Base-by-base conservation (phyloP, 441 rosid species). In the Aleurites moluccanus region DNA sequence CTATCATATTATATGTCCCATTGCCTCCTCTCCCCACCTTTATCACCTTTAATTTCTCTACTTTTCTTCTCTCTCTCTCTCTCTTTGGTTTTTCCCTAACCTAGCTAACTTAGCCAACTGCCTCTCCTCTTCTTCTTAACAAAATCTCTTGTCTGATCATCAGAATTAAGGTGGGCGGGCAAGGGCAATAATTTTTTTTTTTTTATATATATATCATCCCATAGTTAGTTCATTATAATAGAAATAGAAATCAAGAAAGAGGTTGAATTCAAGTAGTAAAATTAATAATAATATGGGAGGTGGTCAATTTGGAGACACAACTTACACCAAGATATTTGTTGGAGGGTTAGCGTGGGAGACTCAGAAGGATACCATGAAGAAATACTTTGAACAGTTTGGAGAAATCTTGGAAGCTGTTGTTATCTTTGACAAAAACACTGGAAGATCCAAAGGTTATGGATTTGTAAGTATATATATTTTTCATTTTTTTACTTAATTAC, bases 281-380 rank as follows among this genome's bases (percentile, higher is more conserved):
- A n/a, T n/a, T 10, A 68, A 40, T 8, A 70, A 44, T 11, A 44
- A 38, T 38, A 38, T 38, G 40, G n/a, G 40, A 6, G 40, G 27
- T 4, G 84, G 84, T 16, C 88, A 84, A 78, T 88, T 86, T 64
- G 92, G 92, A 64, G 97, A 92, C 77, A 92, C 97, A 2, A 92
- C 97, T 13, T 70, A 70, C 75, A 77, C 73, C 1, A 77, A 77
- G 47, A 70, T 77, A 35, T 77, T 77, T 56, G 79, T 77, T 55
- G 79, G 79, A 6, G 76, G 79, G 1, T 64, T 77, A 66, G 79
- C 79, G 14, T 77, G 79, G 79, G 79, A 77, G 49, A 77, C 79
- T 55, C 79, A 77, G n/a, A 77, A 72, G 28, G 75, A 77, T 30
- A 77, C 75, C 5, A 44, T 77, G 67, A 72, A 60, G 68, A 72